Evolutionary conservation across 2,329 filamentous ascomycete genomes (phyloP), one percentile per base, ranked within the genome.

Genomic region (Fusarium multiceps): DNA sequence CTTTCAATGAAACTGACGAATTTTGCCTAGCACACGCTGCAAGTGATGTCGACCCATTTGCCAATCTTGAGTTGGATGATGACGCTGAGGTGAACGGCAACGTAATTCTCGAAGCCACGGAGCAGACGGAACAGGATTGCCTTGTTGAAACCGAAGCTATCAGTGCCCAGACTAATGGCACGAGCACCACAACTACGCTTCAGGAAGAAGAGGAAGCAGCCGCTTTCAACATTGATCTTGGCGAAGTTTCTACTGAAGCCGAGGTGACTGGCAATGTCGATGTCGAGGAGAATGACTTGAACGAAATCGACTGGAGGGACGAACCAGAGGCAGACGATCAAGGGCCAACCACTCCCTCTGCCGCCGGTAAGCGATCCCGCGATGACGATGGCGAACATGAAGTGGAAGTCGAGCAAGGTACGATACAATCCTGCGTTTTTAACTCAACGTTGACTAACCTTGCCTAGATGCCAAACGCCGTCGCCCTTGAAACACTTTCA

Each of bases 381-480:
- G 60, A 66, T 57, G 76, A 74, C 30, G 73, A 77, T 46, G 74
- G 77, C 49, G 75, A 72, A 25, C 54, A 64, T 48, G 78, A 77
- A 58, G 70, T 71, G 59, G 79, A 78, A 72, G 78, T 78, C 59
- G 77, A 78, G 62, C 76, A 79, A 68, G 77, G 77, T 79, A 76
- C 25, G 57, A 20, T 18, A 11, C 9, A 25, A 18, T n/a, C 23
- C 27, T 20, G n/a, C 14, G 10, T 14, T 30, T 11, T 10, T 30
- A 27, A 40, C 20, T 21, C 13, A 18, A 41, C 20, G 27, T 18
- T 58, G 66, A 54, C 80, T 82, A 75, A 83, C 71, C 55, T 66
- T 16, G 63, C 67, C 41, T 72, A 80, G 86, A 86, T 75, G 75
- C 80, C 78, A 88, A 87, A 80, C 86, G 86, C 73, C 83, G 82